Percentiles rank a stretch among this genome's conserved stretches.
These are phyloP conservation scores for Nannochloris sp. DNA, from an alignment of 139 green algal genomes.

Conservation along the genomic window DNA sequence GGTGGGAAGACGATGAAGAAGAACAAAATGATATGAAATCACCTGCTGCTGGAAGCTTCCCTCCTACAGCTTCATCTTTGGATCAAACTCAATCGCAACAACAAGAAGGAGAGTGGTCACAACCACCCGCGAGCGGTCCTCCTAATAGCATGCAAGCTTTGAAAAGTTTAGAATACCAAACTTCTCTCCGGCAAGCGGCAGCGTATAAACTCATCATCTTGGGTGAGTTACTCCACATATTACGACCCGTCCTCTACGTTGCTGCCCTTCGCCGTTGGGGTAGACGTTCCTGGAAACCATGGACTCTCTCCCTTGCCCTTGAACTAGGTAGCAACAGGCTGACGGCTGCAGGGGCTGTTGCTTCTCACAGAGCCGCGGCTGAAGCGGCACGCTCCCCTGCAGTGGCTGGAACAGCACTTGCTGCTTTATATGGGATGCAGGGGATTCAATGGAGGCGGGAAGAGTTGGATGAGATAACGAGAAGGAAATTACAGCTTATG, in stretches of 20 bases:
- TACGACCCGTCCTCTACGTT: constrained; percentile 65
- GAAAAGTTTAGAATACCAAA: background rate
- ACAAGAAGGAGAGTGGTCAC: background rate
- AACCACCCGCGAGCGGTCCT: background rate
- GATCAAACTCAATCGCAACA: background rate
- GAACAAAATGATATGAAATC: background rate
- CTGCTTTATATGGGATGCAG: constrained; percentile 17
- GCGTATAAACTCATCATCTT: constrained; percentile 38
- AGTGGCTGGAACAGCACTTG: background rate
- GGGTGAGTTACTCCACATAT: constrained; percentile 60
- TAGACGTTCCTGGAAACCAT: constrained; percentile 46
- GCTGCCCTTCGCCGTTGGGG: constrained; percentile 44
- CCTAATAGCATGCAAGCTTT: background rate
- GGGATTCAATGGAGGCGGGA: constrained; percentile 1
- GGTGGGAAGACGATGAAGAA: background rate
- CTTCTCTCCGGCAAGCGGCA: background rate
- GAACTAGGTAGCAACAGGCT: constrained; percentile 36
- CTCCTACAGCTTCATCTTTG: background rate
- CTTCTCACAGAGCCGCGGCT: background rate
- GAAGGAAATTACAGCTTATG: constrained; percentile 2
- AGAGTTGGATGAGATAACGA: constrained; percentile 11
- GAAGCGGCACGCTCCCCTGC: background rate
- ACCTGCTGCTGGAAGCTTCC: background rate
- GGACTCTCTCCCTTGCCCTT: constrained; percentile 38
- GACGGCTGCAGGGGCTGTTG: background rate